These are phyloP conservation scores for Coemansia sp. DNA, from an alignment of 192 early-diverging fungal species.

Conservation along the genomic window DNA sequence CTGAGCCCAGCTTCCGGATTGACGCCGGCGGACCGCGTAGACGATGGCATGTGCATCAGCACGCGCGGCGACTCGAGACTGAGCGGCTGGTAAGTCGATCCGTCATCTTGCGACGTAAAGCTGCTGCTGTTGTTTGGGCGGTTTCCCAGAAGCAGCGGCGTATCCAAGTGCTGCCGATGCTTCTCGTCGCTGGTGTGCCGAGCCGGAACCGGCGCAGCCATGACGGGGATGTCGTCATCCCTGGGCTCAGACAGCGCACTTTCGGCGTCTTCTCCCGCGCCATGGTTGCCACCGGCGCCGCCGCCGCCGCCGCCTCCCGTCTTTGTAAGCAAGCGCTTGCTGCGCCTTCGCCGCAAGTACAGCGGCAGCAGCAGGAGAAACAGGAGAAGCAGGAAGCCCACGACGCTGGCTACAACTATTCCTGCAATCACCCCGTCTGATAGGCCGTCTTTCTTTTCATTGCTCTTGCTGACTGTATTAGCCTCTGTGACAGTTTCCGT, in stretches of 20 bases:
- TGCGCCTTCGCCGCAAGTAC: constrained; percentile 37
- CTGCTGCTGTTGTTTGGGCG: constrained; percentile 43
- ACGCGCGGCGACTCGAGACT: constrained; percentile 46
- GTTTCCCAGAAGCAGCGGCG: constrained; percentile 39
- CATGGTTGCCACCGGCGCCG: not conserved
- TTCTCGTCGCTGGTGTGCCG: constrained; percentile 15
- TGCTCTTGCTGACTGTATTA: not conserved
- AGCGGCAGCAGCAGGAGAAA: constrained; percentile 35
- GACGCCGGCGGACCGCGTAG: constrained; percentile 25
- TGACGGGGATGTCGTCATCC: not conserved
- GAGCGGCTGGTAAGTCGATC: constrained; percentile 37
- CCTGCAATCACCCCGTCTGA: constrained; percentile 50
- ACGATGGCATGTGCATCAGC: constrained; percentile 45
- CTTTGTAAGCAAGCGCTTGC: constrained; percentile 27
- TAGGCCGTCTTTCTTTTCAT: constrained; percentile 17
- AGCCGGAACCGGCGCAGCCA: constrained; percentile 12
- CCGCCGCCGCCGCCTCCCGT: constrained; percentile 5
- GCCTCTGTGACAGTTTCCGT: not conserved
- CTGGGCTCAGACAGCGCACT: constrained; percentile 2
- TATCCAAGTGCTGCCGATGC: constrained; percentile 31
- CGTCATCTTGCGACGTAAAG: constrained; percentile 39
- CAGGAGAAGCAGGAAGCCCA: constrained; percentile 33
- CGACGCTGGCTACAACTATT: constrained; percentile 36
- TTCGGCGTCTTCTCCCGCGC: constrained; percentile 5
- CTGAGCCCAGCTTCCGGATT: constrained; percentile 10